These are phyloP conservation scores for Hyaloscypha variabilis DNA, from an alignment of 495 filamentous ascomycete species.

Conservation along the genomic window DNA sequence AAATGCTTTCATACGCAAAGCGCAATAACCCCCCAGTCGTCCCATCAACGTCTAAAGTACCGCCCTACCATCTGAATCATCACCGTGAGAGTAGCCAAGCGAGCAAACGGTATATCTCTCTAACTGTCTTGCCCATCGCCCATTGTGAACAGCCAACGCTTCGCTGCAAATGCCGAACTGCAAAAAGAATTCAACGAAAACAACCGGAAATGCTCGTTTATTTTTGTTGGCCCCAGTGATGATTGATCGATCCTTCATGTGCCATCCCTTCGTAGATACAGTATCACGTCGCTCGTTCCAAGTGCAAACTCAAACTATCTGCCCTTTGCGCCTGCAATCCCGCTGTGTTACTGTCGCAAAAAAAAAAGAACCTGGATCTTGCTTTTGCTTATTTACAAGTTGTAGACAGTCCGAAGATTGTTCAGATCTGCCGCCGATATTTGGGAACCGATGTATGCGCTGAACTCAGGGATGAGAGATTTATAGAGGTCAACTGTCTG, in stretches of 20 bases:
- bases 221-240: not conserved
- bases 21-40: not conserved
- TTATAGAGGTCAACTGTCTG: conserved; percentile 84
- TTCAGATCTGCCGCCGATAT: conserved; percentile 64
- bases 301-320: not conserved
- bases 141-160: not conserved
- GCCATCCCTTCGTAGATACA: conserved; percentile 17
- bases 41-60: not conserved
- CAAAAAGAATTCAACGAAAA: not conserved
- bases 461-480: conserved; percentile 82
- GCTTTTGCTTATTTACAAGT: conserved; percentile 38
- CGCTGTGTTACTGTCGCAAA: not conserved
- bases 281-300: not conserved
- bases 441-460: conserved; percentile 68
- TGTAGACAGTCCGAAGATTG: conserved; percentile 47
- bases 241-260: not conserved
- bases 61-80: not conserved
- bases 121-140: not conserved
- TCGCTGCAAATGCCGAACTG: not conserved
- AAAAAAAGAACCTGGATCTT: not conserved
- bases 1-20: not conserved
- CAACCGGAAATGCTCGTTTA: not conserved
- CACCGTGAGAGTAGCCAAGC: not conserved
- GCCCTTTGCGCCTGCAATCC: not conserved
- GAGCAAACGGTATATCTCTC: not conserved